phyloP scores from a whole-genome alignment of 208 protist species.

The Trichomonas vaginalis region DNA sequence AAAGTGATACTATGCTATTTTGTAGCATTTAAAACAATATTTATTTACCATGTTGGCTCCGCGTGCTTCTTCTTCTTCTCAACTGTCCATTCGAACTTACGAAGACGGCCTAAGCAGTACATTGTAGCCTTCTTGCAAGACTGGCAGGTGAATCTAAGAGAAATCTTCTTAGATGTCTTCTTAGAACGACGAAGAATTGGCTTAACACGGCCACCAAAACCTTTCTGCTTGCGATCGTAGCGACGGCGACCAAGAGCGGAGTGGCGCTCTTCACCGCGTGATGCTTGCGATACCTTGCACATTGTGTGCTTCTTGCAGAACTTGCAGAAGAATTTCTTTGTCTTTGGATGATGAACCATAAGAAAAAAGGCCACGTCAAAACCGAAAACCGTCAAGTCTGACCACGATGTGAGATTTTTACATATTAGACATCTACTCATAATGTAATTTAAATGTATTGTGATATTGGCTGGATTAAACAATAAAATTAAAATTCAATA shows the following conservation, averaged over 20 bases:
- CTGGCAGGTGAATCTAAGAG: not conserved
- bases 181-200: conserved; percentile 2
- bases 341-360: conserved; percentile 5
- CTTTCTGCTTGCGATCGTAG: not conserved
- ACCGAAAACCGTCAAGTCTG: too few relatives aligned
- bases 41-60: conserved; percentile 13
- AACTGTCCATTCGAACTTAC: not conserved
- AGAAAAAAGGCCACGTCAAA: not conserved
- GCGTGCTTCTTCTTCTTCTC: conserved; percentile 17
- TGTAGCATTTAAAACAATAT: not conserved
- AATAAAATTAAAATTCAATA: too few relatives aligned
- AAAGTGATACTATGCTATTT: not conserved
- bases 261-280: not conserved
- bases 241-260: not conserved
- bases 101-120: not conserved
- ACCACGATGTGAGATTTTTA: too few relatives aligned
- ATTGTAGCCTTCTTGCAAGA: not conserved
- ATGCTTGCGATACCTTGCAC: not conserved
- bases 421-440: too few relatives aligned
- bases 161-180: conserved; percentile 14
- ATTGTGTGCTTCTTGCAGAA: conserved; percentile 1
- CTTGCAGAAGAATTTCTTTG: conserved; percentile 15
- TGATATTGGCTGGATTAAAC: too few relatives aligned
- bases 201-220: conserved; percentile 7
- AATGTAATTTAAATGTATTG: too few relatives aligned